Conservation (phyloP, 768 basidiomycete genomes). For the Dentipellis sp. region DNA sequence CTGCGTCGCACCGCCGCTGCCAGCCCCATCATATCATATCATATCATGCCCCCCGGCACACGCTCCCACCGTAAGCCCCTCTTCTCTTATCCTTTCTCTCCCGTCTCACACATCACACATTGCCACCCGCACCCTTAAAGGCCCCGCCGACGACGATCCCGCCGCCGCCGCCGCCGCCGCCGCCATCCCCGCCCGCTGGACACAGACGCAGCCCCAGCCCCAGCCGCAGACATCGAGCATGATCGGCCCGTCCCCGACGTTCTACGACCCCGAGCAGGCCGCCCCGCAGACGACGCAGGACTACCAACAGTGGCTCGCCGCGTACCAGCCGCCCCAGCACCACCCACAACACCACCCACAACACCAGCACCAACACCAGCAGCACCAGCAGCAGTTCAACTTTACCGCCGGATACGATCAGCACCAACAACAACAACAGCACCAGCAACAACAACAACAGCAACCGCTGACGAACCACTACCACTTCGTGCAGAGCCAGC, state of each 20-base stretch:
- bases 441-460: not conserved
- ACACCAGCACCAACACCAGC: not conserved
- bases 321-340: not conserved
- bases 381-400: not conserved
- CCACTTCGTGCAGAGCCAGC: conserved; percentile 7
- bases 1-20: no score
- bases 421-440: not conserved
- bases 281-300: conserved; percentile 2
- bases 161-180: not conserved
- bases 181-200: not conserved
- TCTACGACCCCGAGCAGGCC: conserved; percentile 13
- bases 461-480: conserved; percentile 4
- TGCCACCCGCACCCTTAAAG: no score
- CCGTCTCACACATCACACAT: no score
- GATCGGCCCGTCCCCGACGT: conserved; percentile 16
- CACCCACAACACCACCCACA: not conserved
- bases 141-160: no score
- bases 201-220: not conserved
- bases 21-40: no score
- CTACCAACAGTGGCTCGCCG: conserved; percentile 6
- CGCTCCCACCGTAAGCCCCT: no score
- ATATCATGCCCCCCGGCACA: no score
- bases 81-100: no score
- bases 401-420: not conserved
- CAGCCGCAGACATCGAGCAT: conserved; percentile 6